Evolutionary conservation across 441 rosid genomes (phyloP).

Genomic region (Aleurites moluccanus): DNA sequence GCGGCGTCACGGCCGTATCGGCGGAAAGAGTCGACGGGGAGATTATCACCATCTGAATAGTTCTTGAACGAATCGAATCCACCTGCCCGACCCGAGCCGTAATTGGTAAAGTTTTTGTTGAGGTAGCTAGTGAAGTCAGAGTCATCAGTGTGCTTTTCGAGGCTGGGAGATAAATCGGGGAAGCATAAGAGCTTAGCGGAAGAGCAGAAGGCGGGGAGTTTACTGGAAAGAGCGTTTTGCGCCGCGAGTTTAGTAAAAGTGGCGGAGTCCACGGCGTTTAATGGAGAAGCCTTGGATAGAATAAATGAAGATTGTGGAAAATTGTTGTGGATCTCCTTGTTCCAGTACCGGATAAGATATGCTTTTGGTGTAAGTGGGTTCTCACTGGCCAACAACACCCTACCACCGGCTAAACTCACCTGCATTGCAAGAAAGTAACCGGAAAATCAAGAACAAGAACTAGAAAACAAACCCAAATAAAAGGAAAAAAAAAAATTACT

Average conservation of each 20-base stretch:
- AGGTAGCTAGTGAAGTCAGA: slow-evolving; percentile 54
- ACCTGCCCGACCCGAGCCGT: slow-evolving; percentile 50
- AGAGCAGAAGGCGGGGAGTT: slow-evolving; percentile 66
- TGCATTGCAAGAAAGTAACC: slow-evolving; percentile 43
- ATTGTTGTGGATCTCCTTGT: slow-evolving; percentile 52
- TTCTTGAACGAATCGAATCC: slow-evolving; percentile 61
- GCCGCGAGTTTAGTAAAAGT: slow-evolving; percentile 68
- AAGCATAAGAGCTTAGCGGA: slow-evolving; percentile 80
- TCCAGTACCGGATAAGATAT: slow-evolving; percentile 78
- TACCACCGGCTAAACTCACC: slow-evolving; percentile 40
- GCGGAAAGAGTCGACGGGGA: slow-evolving; percentile 65
- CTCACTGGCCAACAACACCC: slow-evolving; percentile 25
- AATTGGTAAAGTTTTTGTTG: slow-evolving; percentile 71
- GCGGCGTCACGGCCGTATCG: slow-evolving; percentile 62
- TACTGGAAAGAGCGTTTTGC: slow-evolving; percentile 48
- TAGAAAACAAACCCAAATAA: not conserved
- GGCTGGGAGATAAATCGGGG: slow-evolving; percentile 58
- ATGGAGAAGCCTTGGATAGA: slow-evolving; percentile 71
- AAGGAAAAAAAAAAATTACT: not conserved
- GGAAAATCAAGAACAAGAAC: not conserved
- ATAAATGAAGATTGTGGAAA: slow-evolving; percentile 52
- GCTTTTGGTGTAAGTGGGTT: slow-evolving; percentile 82
- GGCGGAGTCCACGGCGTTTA: slow-evolving; percentile 64
- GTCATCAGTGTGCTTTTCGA: slow-evolving; percentile 53
- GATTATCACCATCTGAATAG: slow-evolving; percentile 54